Evolutionary conservation across 306 rosid genomes (phyloP), one percentile per base, ranked within the genome.

Genomic region (Lathyrus sativus): DNA sequence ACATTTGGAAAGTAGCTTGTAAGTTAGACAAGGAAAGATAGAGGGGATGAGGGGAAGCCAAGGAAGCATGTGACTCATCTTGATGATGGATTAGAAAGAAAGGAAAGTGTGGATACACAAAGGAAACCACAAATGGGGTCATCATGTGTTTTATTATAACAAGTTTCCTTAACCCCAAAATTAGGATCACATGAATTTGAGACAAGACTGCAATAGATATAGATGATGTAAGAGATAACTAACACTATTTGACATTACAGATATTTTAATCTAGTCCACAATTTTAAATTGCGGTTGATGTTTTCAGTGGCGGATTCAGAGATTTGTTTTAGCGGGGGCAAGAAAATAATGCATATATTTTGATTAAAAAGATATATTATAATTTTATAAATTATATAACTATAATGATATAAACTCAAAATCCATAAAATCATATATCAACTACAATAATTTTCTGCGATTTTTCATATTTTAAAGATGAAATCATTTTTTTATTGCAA

Each of bases 41-140:
- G 72, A 54, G 61, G 58, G 69, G 67, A 59, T 62, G 78, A 35
- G 71, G 72, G 69, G 76, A 45, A 66, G 79, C 73, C 45, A 77
- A 61, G 82, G 28, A 80, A 80, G 82, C 92, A 88, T 82, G 97
- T 91, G 95, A 83, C 78, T 78, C 75, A 65, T 69, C 76, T 85
- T 82, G 70, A 83, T 68, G 85, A 70, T 83, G 65, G 82, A 79
- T 88, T 84, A 71, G 19, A 84, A 76, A 74, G 80, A 79, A 90
- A 90, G 89, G 77, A 84, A 86, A 72, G 86, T 75, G 77, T 73
- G 62, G 75, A 79, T 72, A 31, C 14, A 70, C 10, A 56, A 68
- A 83, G 80, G 74, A 79, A 74, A 81, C 83, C 71, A 58, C 71
- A 11, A 51, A 45, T 67, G 67, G 78, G 70, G 62, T 76, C 73